Percentiles rank a stretch among this genome's conserved stretches.
Conservation (phyloP, 2,329 filamentous ascomycete genomes). For the Trichoderma sp. region DNA sequence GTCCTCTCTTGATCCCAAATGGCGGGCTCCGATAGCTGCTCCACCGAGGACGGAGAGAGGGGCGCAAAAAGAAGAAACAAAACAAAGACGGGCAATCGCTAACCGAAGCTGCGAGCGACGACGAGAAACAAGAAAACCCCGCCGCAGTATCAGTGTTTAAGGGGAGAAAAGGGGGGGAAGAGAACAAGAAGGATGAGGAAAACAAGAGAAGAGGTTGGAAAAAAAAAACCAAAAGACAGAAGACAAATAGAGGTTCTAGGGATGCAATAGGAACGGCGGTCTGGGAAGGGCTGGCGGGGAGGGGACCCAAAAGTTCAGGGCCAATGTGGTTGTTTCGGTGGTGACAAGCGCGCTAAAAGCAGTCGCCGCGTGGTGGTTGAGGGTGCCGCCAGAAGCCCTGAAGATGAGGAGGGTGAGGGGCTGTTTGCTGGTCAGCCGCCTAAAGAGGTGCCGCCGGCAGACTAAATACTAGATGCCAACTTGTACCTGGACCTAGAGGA, state of each 20-base stretch:
- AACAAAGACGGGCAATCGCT: neutral
- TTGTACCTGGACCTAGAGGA: neutral
- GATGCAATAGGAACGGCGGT: conserved; percentile 24
- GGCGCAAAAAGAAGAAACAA: neutral
- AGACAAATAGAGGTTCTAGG: conserved; percentile 12
- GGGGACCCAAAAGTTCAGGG: conserved; percentile 10
- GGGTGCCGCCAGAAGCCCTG: neutral
- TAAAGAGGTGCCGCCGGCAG: neutral
- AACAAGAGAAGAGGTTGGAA: neutral
- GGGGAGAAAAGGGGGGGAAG: neutral
- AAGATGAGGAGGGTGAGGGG: conserved; percentile 1
- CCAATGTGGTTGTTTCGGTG: conserved; percentile 17
- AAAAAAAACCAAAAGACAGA: neutral
- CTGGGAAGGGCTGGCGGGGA: conserved; percentile 22
- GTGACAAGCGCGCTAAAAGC: conserved; percentile 25
- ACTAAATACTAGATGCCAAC: no score
- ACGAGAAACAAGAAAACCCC: neutral
- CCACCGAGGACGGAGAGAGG: conserved; percentile 13
- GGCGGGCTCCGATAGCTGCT: conserved; percentile 15
- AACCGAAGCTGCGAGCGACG: conserved; percentile 5
- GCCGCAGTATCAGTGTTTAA: neutral
- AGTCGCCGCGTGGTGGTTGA: conserved; percentile 23
- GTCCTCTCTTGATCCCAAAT: conserved; percentile 20
- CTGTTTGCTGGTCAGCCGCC: neutral
- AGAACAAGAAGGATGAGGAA: neutral